Base-by-base conservation (phyloP, 805 yeast species). In the Barnettozyma populi region DNA sequence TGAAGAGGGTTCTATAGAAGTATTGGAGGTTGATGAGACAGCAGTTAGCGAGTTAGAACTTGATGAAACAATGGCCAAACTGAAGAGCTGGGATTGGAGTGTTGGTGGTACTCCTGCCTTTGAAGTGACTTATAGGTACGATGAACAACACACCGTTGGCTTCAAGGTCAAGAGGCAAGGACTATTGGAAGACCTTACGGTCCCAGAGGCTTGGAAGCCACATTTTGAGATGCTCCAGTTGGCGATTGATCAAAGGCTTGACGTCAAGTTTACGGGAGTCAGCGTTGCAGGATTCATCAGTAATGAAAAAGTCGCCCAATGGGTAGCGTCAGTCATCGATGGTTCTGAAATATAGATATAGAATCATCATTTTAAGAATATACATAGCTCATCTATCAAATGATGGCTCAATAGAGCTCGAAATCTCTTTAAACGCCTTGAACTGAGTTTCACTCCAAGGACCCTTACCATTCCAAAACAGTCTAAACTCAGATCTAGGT, bases 51-150 rank as follows among this genome's bases (percentile, higher is more conserved):
- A 42, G 19, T 18, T 46, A 18, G 45, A 75, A 60, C 24, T 61
- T 3, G 61, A 59, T n/a, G 53, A 54, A 1, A 79, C 78, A 29
- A 68, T 85, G 0, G 49, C 64, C 0, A 73, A 72, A 24, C 65
- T 88, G 18, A 59, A 67, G 38, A 64, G 72, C 19, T 84, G 94
- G 86, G 69, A 76, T 2, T 90, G 96, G 96, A 77, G 69, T 34
- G 89, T 68, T 63, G 90, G 89, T 1, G 70, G 74, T 19, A 84
- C 96, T 0, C 97, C 97, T 0, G 73, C 70, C 49, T 94, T 92
- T 62, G 70, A 74, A 36, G 80, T 86, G 49, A 57, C 59, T 1
- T 60, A 34, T 18, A 7, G 36, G 1, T 20, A 37, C 16, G n/a
- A n/a, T 7, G 21, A 36, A 16, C 16, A 10, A 8, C 8, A 31